Evolutionary conservation across 495 filamentous ascomycete species (phyloP), one percentile per base, ranked within the genome.

Genomic region (Amphirosellinia nigrospora): DNA sequence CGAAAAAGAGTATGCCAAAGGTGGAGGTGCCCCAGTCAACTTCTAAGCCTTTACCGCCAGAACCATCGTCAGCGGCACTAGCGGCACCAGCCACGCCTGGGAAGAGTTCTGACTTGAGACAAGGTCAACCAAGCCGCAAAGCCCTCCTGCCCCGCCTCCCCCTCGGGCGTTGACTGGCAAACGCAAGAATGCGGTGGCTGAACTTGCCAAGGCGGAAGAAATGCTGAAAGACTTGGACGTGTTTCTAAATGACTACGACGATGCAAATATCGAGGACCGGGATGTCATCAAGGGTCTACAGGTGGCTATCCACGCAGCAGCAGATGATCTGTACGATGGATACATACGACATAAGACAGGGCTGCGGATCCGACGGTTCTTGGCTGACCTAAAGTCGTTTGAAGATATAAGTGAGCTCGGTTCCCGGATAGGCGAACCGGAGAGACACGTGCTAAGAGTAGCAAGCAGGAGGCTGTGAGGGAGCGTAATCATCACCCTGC

Each of bases 261-360:
- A 83, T 41, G 72, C 72, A 11, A 72, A 78, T 39, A 79, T 83
- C 59, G 77, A 67, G 30, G 80, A 84, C 60, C 72, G 73, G 62
- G 79, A 84, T 65, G 79, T 87, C 28, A 78, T 86, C 52, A 80
- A 78, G 46, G 85, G 85, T 1, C 76, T 87, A 2, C 81, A 82
- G 59, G 81, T 86, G 28, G 81, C 83, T 13, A 81, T 82, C 50
- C 80, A 80, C 0, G 85, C 85, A 9, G 84, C 82, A 9, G 83
- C 81, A 19, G 82, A 87, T 68, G 76, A 81, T 34, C 75, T 78
- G 36, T 74, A 85, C 7, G 84, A 85, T 70, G 78, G 75, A 3
- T 78, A 80, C 72, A 81, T 87, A 69, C 76, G 79, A 36, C 72
- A 77, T 10, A 77, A 80, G 64, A 86, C 83, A 0, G 85, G 85